phyloP scores from a whole-genome alignment of 768 basidiomycete species.

The Phylloporus scabripes region DNA sequence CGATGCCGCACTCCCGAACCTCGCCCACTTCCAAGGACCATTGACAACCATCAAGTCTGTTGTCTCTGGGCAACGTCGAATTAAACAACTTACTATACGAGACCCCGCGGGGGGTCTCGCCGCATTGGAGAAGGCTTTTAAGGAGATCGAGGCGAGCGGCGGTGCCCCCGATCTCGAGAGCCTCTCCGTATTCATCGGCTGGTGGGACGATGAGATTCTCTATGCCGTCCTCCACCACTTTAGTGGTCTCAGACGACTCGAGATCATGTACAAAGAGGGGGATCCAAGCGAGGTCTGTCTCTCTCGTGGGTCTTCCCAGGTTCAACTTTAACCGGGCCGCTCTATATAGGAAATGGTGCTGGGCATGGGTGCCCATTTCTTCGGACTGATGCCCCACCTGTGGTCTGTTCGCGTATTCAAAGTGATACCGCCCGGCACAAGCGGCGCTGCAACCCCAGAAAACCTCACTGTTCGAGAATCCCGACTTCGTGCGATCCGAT shows the following conservation, averaged over 20 bases:
- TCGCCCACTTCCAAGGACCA: conserved; percentile 21
- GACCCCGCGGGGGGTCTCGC: conserved; percentile 19
- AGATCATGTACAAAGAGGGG: conserved; percentile 35
- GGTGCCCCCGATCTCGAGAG: conserved; percentile 23
- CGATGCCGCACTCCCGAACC: conserved; percentile 14
- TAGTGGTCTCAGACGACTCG: conserved; percentile 31
- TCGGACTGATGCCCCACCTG: conserved; percentile 32
- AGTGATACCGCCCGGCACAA: conserved; percentile 14
- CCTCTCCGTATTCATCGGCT: conserved; percentile 32
- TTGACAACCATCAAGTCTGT: conserved; percentile 26
- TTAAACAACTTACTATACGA: conserved; percentile 21
- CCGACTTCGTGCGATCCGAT: conserved; percentile 10
- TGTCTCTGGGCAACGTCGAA: conserved; percentile 15
- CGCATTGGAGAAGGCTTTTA: conserved; percentile 24
- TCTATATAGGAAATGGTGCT: conserved; percentile 33
- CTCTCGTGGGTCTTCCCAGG: too few relatives aligned
- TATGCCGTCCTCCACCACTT: conserved; percentile 39
- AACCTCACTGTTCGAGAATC: conserved; percentile 4
- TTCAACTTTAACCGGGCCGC: not conserved
- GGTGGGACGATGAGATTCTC: conserved; percentile 45
- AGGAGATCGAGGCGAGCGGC: conserved; percentile 18
- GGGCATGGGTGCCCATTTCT: conserved; percentile 40
- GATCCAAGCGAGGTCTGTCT: conserved; percentile 38
- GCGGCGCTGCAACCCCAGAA: conserved; percentile 6
- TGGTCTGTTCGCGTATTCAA: conserved; percentile 38